Evolutionary conservation across 169 alveolate genomes (phyloP).

Genomic region (Fabrea salina): DNA sequence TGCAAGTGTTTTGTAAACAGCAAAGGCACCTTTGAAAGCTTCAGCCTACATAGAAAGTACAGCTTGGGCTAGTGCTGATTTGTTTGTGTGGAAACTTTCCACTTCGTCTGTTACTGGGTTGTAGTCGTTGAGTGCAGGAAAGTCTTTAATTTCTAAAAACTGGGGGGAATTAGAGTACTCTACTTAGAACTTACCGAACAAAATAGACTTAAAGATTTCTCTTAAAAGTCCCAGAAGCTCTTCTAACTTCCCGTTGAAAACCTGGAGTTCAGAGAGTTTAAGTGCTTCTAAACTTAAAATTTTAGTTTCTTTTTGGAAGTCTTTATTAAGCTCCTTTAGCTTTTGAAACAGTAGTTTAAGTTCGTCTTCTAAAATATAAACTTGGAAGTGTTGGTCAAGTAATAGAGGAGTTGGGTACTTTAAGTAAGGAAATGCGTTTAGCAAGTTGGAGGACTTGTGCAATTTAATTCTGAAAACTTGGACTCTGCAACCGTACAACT

Average conservation of each 20-base stretch:
- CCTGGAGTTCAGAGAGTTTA: not conserved
- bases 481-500: no score
- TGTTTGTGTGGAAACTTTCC: not conserved
- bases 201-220: not conserved
- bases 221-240: conserved; percentile 5
- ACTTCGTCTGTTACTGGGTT: not conserved
- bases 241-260: conserved; percentile 22
- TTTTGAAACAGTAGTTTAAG: conserved; percentile 16
- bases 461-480: not conserved
- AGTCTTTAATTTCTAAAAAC: not conserved
- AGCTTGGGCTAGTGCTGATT: not conserved
- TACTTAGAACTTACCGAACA: not conserved
- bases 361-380: conserved; percentile 17
- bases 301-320: not conserved
- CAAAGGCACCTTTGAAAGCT: conserved; percentile 26
- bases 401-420: not conserved
- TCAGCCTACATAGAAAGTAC: no score
- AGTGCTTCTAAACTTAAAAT: not conserved
- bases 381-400: conserved; percentile 5
- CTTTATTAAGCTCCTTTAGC: not conserved
- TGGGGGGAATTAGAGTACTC: not conserved
- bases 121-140: not conserved
- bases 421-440: not conserved
- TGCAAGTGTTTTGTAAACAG: conserved; percentile 4
- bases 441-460: not conserved